A percentile compares a stretch with the other conserved stretches of the same genome.
Conservation (phyloP, 2,329 filamentous ascomycete genomes). For the Polytolypa hystricis region DNA sequence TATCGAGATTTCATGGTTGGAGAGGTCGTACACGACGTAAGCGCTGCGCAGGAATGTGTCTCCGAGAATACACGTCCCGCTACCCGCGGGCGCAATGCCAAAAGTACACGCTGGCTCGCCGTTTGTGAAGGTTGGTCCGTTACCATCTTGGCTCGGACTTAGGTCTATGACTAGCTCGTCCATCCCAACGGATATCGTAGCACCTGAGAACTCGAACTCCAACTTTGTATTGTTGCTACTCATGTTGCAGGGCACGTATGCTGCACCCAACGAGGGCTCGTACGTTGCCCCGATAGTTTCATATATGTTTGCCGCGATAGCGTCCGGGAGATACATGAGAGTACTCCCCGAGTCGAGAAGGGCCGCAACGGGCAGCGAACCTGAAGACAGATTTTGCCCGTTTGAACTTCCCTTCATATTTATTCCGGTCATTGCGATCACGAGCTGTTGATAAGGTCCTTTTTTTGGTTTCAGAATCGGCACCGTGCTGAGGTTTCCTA, state of each 20-base stretch:
- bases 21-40: constrained; percentile 65
- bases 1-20: constrained; percentile 59
- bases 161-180: constrained; percentile 52
- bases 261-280: constrained; percentile 39
- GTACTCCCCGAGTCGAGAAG: constrained; percentile 62
- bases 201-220: constrained; percentile 44
- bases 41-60: constrained; percentile 66
- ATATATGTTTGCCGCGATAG: constrained; percentile 42
- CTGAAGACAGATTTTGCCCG: constrained; percentile 11
- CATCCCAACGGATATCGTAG: constrained; percentile 42
- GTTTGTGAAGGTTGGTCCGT: constrained; percentile 42
- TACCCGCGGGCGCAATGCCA: constrained; percentile 50
- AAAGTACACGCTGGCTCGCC: constrained; percentile 53
- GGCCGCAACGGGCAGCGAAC: constrained; percentile 42
- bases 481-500: constrained; percentile 52
- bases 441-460: constrained; percentile 49
- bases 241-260: constrained; percentile 41
- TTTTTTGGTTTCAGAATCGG: constrained; percentile 47
- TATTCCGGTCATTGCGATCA: constrained; percentile 57
- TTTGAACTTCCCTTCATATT: constrained; percentile 23
- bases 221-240: constrained; percentile 37
- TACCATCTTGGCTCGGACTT: constrained; percentile 36
- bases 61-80: constrained; percentile 51
- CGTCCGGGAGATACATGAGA: constrained; percentile 54
- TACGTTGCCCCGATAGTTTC: constrained; percentile 49